Evolutionary conservation across 148 eudicot genomes (phyloP).

Genomic region (Suaeda aralocaspica): DNA sequence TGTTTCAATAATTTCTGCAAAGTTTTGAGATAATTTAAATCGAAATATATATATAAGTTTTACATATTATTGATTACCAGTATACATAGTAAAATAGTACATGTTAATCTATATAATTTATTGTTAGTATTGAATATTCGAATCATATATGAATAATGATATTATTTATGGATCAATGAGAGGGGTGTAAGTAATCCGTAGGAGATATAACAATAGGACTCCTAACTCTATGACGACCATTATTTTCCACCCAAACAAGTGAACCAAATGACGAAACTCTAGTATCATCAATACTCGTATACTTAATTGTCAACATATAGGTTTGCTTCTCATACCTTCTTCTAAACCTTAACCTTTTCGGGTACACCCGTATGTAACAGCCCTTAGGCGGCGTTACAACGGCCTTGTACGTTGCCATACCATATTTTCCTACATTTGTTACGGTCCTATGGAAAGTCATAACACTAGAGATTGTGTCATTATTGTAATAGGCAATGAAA

Average conservation of each 20-base stretch:
- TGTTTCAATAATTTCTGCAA: no score
- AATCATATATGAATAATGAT: no score
- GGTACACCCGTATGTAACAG: conserved; percentile 19
- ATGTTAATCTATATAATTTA: no score
- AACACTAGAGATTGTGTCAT: conserved; percentile 7
- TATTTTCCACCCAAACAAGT: conserved; percentile 32
- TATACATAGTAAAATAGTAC: no score
- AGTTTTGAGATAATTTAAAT: no score
- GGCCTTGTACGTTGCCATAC: conserved; percentile 24
- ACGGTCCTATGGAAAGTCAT: conserved; percentile 31
- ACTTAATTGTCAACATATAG: conserved; percentile 26
- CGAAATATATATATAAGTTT: no score
- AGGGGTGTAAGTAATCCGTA: not conserved
- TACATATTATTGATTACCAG: no score
- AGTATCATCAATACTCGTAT: not conserved
- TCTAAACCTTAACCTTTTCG: conserved; percentile 27
- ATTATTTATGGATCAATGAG: no score
- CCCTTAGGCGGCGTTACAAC: conserved; percentile 17
- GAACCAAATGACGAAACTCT: conserved; percentile 26
- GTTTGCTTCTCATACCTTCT: conserved; percentile 26
- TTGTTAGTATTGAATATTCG: no score
- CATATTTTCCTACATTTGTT: conserved; percentile 24
- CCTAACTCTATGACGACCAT: conserved; percentile 32
- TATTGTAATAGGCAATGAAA: conserved; percentile 26
- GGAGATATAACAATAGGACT: conserved; percentile 40